These are phyloP conservation scores for Sugiyamaella japonica DNA, from an alignment of 1,139 yeast species.

Conservation along the genomic window DNA sequence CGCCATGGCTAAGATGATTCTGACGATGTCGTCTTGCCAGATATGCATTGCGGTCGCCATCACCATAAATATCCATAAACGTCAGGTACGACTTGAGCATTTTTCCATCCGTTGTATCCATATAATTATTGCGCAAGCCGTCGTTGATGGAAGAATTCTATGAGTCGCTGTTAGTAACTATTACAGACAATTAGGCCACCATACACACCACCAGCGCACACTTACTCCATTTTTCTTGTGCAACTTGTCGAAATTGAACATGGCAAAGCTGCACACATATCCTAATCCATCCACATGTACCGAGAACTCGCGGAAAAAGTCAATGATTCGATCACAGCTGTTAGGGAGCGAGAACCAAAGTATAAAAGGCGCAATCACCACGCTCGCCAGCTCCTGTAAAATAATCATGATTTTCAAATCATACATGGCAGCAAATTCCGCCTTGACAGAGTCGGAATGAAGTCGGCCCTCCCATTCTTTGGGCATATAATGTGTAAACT, in stretches of 20 bases:
- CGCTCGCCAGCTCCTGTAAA: constrained; percentile 73
- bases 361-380: constrained; percentile 81
- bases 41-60: constrained; percentile 24
- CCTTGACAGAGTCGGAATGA: constrained; percentile 70
- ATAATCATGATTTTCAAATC: constrained; percentile 73
- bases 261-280: constrained; percentile 89
- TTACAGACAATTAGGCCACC: not conserved
- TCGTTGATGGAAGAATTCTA: constrained; percentile 22
- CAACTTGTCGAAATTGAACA: constrained; percentile 66
- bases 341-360: constrained; percentile 80
- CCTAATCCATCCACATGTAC: constrained; percentile 94
- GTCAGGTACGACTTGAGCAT: constrained; percentile 90
- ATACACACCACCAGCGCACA: constrained; percentile 12
- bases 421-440: constrained; percentile 77
- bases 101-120: constrained; percentile 69
- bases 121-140: constrained; percentile 35
- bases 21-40: constrained; percentile 5
- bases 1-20: not conserved
- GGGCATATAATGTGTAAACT: constrained; percentile 89
- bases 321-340: constrained; percentile 72
- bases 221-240: constrained; percentile 18
- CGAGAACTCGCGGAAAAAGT: constrained; percentile 85
- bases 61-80: constrained; percentile 80
- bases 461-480: constrained; percentile 78
- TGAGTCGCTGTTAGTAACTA: constrained; percentile 9